These are phyloP conservation scores for Cladosporium oxysporum DNA, from an alignment of 2,329 filamentous ascomycete species.

Conservation along the genomic window DNA sequence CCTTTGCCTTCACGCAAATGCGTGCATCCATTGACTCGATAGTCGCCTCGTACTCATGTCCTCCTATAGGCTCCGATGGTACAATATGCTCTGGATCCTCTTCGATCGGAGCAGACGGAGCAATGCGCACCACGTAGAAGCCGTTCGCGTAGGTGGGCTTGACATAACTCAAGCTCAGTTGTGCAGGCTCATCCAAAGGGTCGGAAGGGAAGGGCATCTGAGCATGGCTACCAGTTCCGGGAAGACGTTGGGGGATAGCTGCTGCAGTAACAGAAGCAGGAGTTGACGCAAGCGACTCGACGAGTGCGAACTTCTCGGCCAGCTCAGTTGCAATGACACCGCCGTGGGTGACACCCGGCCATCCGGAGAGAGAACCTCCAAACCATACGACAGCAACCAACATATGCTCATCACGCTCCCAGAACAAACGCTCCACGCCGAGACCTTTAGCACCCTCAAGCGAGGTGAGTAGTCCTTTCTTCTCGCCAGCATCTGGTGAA, in stretches of 20 bases:
- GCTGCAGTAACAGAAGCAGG: conserved; percentile 25
- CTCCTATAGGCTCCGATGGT: conserved; percentile 39
- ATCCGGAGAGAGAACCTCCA: conserved; percentile 65
- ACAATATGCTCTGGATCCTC: conserved; percentile 29
- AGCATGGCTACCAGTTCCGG: conserved; percentile 36
- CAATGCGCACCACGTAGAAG: conserved; percentile 64
- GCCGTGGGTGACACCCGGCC: conserved; percentile 72
- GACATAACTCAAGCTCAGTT: conserved; percentile 60
- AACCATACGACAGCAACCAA: conserved; percentile 67
- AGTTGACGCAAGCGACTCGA: conserved; percentile 55
- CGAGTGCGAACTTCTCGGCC: conserved; percentile 69
- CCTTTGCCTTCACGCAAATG: conserved; percentile 58
- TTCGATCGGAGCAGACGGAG: conserved; percentile 36
- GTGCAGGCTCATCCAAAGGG: conserved; percentile 36
- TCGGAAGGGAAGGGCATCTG: conserved; percentile 28
- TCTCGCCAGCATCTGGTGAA: conserved; percentile 9
- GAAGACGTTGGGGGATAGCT: conserved; percentile 34
- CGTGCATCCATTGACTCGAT: conserved; percentile 59
- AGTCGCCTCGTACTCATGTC: conserved; percentile 53
- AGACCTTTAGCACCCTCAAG: conserved; percentile 45
- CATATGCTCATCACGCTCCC: conserved; percentile 59
- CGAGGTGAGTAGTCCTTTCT: conserved; percentile 31
- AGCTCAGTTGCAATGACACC: conserved; percentile 68
- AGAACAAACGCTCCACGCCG: conserved; percentile 63
- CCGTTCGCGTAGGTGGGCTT: conserved; percentile 59